A percentile compares a stretch with the other conserved stretches of the same genome.
These are phyloP conservation scores for Chenopodium album DNA, from an alignment of 148 eudicot species.

Conservation along the genomic window DNA sequence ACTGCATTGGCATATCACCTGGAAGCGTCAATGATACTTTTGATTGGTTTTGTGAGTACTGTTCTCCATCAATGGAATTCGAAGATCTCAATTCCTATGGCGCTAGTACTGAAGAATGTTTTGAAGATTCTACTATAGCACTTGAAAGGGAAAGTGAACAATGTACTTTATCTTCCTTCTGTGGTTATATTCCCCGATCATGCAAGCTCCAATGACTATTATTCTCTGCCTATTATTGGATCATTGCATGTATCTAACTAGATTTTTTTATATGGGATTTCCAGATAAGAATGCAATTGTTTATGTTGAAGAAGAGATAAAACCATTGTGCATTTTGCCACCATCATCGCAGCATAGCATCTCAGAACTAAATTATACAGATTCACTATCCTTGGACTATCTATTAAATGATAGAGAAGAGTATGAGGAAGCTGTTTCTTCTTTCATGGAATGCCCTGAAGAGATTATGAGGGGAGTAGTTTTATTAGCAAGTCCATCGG, in stretches of 20 bases:
- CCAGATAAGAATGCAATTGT: background rate
- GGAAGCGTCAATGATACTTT: constrained; percentile 6
- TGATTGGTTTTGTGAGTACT: constrained; percentile 23
- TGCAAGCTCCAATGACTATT: background rate
- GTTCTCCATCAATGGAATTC: background rate
- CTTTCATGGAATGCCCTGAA: constrained; percentile 16
- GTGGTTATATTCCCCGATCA: background rate
- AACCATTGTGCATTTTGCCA: background rate
- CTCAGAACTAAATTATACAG: constrained; percentile 3
- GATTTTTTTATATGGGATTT: background rate
- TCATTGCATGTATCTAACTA: background rate
- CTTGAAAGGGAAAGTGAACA: background rate
- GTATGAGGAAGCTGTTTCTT: background rate
- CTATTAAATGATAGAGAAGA: background rate
- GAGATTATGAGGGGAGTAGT: constrained; percentile 1
- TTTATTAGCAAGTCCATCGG: constrained; percentile 7
- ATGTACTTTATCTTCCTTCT: background rate
- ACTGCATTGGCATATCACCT: constrained; percentile 18
- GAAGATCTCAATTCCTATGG: background rate
- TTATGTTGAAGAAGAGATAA: background rate
- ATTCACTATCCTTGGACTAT: background rate
- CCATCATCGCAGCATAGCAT: background rate
- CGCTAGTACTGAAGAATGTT: constrained; percentile 3
- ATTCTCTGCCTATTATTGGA: background rate
- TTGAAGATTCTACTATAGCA: constrained; percentile 8